Evolutionary conservation across 768 basidiomycete genomes (phyloP), one percentile per base, ranked within the genome.

Genomic region (Xerocomellus intermedius): DNA sequence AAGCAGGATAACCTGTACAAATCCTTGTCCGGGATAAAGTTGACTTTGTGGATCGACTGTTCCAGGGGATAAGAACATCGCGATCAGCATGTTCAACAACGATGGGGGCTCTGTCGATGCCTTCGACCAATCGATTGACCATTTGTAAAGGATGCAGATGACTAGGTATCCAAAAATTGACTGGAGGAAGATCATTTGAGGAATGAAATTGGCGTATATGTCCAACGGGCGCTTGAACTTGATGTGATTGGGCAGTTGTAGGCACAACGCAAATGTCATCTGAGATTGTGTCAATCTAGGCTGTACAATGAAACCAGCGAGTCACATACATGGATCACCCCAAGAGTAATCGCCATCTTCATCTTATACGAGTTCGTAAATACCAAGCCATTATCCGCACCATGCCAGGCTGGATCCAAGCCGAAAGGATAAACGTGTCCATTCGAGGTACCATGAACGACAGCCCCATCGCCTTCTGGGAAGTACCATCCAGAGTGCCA

Each of bases 361-460:
- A 99, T 99, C 85, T 98, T 99, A 79, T 96, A 96, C 37, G 95
- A 98, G 74, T 99, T 99, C 49, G 89, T 89, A 74, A 98, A 99
- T 41, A 97, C 86, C 55, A 99, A 80, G 2, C 78, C 79, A 67
- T 99, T 99, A 60, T 92, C 91, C 6, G 95, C 82, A 19, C 87
- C 92, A 67, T 97, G 94, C 97, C 97, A 99, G 46, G 76, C 86
- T 48, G 94, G 94, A 70, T 99, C 97, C 58, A 99, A 69, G 61
- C 97, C 97, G 61, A 99, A 94, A 3, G 89, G 85, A 75, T 99
- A 98, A n/a, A 82, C 78, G 58, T 79, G 77, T 3, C 89, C 89
- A 46, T 80, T 91, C 26, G 81, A 63, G 3, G 77, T 64, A 14
- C 80, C 91, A 13, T 37, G 65, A 17, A 63, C 58, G 47, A 84